Evolutionary conservation across 176 grass and related monocot genomes (phyloP).

Genomic region (Eremochloa ophiuroides): DNA sequence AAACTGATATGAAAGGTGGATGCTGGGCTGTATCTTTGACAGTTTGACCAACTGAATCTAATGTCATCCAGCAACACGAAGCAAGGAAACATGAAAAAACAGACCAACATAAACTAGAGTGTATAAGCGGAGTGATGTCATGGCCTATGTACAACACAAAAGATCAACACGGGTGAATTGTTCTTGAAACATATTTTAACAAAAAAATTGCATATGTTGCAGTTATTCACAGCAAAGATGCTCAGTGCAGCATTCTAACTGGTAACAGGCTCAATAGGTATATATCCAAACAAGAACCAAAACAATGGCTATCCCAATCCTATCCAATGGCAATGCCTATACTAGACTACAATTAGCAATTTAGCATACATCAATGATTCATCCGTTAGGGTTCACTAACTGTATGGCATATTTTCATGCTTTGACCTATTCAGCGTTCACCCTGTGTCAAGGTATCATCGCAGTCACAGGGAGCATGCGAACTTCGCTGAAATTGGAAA

Average conservation of each 20-base stretch:
- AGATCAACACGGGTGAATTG: not conserved
- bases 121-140: not conserved
- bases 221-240: conserved; percentile 10
- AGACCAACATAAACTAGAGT: not conserved
- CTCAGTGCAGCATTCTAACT: not conserved
- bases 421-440: not conserved
- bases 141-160: not conserved
- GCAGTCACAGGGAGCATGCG: not conserved
- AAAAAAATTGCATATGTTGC: not conserved
- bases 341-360: not conserved
- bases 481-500: not conserved
- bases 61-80: not conserved
- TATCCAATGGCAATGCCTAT: not conserved
- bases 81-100: not conserved
- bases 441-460: not conserved
- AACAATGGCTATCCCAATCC: not conserved
- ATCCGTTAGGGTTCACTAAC: not conserved
- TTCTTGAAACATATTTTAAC: not conserved
- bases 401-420: not conserved
- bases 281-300: not conserved
- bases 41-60: not conserved
- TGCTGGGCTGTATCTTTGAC: not conserved
- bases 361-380: not conserved
- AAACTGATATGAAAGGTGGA: not conserved
- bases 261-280: not conserved